Percentiles rank a stretch among this genome's conserved stretches.
These are phyloP conservation scores for Magnusiomyces fungicola DNA, from an alignment of 1,139 yeast genomes.

Conservation along the genomic window DNA sequence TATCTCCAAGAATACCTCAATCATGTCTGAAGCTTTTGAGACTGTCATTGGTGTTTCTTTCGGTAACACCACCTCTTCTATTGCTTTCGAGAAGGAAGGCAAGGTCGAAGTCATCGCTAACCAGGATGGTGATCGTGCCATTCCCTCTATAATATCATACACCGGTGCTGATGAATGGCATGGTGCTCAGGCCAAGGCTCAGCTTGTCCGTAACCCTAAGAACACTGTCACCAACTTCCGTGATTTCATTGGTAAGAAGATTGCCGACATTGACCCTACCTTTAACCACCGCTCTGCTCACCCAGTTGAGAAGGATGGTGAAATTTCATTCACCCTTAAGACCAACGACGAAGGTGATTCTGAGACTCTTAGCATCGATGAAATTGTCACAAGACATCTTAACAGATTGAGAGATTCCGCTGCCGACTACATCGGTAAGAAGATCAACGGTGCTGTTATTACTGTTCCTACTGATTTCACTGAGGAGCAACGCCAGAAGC, in stretches of 20 bases:
- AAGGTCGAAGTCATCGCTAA: slow-evolving; percentile 96
- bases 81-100: slow-evolving; percentile 87
- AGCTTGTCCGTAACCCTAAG: slow-evolving; percentile 80
- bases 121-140: slow-evolving; percentile 98
- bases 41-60: slow-evolving; percentile 90
- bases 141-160: slow-evolving; percentile 87
- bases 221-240: slow-evolving; percentile 90
- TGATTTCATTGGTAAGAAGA: slow-evolving; percentile 78
- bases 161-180: slow-evolving; percentile 94
- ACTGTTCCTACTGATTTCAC: slow-evolving; percentile 89
- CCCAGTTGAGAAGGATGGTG: slow-evolving; percentile 65
- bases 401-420: slow-evolving; percentile 81
- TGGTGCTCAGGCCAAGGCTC: slow-evolving; percentile 93
- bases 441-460: slow-evolving; percentile 75
- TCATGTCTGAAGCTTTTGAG: slow-evolving; percentile 7
- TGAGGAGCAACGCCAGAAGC: slow-evolving; percentile 60
- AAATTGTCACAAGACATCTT: slow-evolving; percentile 78
- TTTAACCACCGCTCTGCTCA: slow-evolving; percentile 59
- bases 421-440: slow-evolving; percentile 80
- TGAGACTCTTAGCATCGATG: slow-evolving; percentile 56
- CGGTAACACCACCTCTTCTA: slow-evolving; percentile 94
- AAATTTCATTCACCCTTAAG: slow-evolving; percentile 57
- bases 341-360: slow-evolving; percentile 32
- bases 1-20: too few relatives aligned
- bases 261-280: slow-evolving; percentile 59